These are phyloP conservation scores for Speleostelium caveatum DNA, from an alignment of 78 protist genomes.

Conservation along the genomic window DNA sequence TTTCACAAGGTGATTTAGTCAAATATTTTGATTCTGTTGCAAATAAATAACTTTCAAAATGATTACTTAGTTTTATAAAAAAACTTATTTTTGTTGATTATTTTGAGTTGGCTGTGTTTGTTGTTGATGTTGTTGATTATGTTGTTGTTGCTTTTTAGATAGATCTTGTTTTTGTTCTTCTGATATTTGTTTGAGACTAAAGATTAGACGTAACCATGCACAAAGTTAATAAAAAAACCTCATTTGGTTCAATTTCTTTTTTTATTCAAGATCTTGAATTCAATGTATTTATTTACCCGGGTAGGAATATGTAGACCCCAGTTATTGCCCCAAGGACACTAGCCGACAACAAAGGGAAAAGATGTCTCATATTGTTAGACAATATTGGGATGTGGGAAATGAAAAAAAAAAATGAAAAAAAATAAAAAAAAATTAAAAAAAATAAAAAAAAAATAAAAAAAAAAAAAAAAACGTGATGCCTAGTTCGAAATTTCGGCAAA, in stretches of 20 bases:
- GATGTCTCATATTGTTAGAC: background rate
- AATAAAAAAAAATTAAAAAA: background rate
- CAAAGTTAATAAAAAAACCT: no score
- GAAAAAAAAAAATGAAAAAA: background rate
- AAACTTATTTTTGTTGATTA: background rate
- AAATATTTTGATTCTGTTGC: no score
- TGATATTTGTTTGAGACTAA: slow-evolving; percentile 21
- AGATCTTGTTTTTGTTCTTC: background rate
- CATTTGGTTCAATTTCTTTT: no score
- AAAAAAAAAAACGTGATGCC: background rate
- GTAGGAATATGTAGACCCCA: slow-evolving; percentile 27
- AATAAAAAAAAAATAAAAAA: background rate
- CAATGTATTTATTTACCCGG: no score
- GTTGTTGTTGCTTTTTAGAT: background rate
- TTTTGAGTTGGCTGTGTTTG: background rate
- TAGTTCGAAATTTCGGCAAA: no score
- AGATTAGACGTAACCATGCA: background rate
- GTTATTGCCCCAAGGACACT: background rate
- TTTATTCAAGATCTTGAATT: no score
- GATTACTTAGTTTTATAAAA: background rate
- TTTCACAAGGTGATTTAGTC: slow-evolving; percentile 65
- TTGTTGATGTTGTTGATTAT: background rate
- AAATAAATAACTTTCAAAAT: no score
- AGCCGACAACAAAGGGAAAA: slow-evolving; percentile 20
- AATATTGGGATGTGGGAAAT: background rate